A percentile compares a stretch with the other conserved stretches of the same genome.
Evolutionary conservation across 345 rosid species (phyloP).

Genomic region (Gossypium herbaceum): DNA sequence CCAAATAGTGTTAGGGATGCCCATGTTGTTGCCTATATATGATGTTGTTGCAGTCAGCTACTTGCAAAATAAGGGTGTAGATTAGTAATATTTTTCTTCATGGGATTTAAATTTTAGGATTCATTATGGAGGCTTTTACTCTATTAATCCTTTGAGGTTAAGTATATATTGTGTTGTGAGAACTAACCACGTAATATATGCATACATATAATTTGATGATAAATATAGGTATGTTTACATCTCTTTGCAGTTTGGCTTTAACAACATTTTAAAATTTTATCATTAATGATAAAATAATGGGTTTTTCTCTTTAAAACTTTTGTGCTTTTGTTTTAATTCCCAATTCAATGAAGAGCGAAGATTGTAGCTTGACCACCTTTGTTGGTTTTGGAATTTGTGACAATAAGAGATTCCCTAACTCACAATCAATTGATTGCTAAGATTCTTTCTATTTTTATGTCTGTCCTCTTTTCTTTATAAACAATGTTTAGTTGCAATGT

Average conservation of each 20-base stretch:
- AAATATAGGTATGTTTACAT: neutral
- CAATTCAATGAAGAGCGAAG: neutral
- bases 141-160: neutral
- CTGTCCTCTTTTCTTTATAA: neutral
- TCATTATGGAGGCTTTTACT: neutral
- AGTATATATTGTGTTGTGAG: neutral
- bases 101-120: neutral
- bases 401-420: neutral
- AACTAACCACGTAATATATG: neutral
- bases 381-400: neutral
- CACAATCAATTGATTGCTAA: neutral
- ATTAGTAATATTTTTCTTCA: neutral
- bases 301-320: neutral
- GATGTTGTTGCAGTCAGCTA: neutral
- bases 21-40: neutral
- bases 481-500: neutral
- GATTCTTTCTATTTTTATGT: neutral
- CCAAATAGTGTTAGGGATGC: neutral
- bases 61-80: neutral
- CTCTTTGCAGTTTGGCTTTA: neutral
- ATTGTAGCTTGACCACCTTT: neutral
- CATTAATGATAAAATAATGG: neutral
- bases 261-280: neutral
- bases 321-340: neutral
- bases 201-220: neutral